Conservation (phyloP, 306 rosid genomes). For the Ormosia emarginata region DNA sequence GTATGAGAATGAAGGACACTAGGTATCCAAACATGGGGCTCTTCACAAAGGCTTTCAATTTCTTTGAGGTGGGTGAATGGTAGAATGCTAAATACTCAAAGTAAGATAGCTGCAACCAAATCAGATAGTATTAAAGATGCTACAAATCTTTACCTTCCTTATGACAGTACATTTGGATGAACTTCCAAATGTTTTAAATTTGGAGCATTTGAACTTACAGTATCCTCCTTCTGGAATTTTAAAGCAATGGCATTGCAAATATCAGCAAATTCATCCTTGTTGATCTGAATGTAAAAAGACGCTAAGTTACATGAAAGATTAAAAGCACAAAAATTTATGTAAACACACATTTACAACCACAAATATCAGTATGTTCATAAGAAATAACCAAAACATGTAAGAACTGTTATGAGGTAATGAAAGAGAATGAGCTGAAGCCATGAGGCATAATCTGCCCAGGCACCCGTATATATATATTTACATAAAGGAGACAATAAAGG, state of each 20-base stretch:
- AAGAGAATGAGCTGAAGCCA: no score
- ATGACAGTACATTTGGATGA: conserved; percentile 2
- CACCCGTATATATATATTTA: no score
- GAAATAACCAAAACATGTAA: neutral
- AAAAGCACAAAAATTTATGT: neutral
- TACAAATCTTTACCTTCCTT: conserved; percentile 12
- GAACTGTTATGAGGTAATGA: no score
- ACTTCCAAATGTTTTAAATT: conserved; percentile 13
- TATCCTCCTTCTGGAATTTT: conserved; percentile 78
- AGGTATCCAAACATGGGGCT: conserved; percentile 79
- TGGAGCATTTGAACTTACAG: conserved; percentile 48
- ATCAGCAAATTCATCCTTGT: conserved; percentile 80
- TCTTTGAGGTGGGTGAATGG: conserved; percentile 50
- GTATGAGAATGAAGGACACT: conserved; percentile 69
- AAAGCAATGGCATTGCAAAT: conserved; percentile 92
- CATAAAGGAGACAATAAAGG: no score
- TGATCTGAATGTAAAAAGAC: conserved; percentile 53
- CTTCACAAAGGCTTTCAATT: conserved; percentile 67
- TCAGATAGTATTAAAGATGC: conserved; percentile 23
- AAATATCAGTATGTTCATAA: neutral
- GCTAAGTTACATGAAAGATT: conserved; percentile 19
- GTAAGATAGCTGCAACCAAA: conserved; percentile 73
- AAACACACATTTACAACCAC: neutral
- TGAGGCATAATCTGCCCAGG: no score
- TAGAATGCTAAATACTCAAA: conserved; percentile 63